Conservation (phyloP, 1,139 yeast genomes). For the Arxiozyma slooffiae region DNA sequence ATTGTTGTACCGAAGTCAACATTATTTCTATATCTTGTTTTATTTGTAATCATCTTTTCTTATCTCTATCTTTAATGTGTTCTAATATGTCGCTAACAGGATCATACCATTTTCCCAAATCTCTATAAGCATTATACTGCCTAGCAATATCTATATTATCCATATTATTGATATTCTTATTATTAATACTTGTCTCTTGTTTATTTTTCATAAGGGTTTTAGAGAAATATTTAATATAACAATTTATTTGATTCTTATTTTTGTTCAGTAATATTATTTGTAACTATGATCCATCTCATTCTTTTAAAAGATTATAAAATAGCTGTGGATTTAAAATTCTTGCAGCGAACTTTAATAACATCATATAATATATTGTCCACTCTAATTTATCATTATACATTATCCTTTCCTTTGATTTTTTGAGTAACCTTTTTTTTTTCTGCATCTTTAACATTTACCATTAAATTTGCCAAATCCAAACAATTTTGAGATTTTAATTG, state of each 20-base stretch:
- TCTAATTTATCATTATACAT: slow-evolving; percentile 11
- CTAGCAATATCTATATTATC: not conserved
- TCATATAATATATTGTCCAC: slow-evolving; percentile 20
- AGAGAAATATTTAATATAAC: not conserved
- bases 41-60: not conserved
- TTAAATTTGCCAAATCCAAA: slow-evolving; percentile 16
- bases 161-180: no score
- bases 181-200: not conserved
- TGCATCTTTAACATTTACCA: slow-evolving; percentile 12
- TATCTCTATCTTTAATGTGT: not conserved
- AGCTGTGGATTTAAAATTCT: slow-evolving; percentile 11
- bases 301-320: slow-evolving; percentile 12
- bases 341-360: slow-evolving; percentile 15
- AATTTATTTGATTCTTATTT: not conserved
- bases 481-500: slow-evolving; percentile 17
- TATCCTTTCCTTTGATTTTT: slow-evolving; percentile 8
- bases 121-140: not conserved
- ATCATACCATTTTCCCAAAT: not conserved
- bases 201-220: not conserved
- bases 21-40: not conserved
- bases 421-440: slow-evolving; percentile 7
- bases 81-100: not conserved
- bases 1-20: not conserved
- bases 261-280: not conserved
- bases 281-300: slow-evolving; percentile 13